A percentile compares a stretch with the other conserved stretches of the same genome.
Conservation (phyloP, 768 basidiomycete species). For the Candolleomyces efflorescens region DNA sequence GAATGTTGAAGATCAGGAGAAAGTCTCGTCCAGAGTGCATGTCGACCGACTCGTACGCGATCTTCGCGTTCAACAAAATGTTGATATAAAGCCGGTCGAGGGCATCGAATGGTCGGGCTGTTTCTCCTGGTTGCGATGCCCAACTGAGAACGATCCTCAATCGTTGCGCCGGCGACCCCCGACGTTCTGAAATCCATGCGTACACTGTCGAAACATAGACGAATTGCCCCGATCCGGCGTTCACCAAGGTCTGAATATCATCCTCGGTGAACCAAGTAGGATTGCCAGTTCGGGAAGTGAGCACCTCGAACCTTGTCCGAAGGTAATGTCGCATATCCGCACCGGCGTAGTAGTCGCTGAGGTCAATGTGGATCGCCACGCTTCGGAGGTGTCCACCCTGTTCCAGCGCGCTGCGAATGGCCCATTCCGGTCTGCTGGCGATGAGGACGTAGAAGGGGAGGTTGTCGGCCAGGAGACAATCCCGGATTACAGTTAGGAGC, state of each 20-base stretch:
- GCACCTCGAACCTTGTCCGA: not conserved
- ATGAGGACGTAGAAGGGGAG: not conserved
- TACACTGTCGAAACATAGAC: slow-evolving; percentile 1
- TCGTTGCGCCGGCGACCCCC: not conserved
- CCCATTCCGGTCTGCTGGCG: slow-evolving; percentile 1
- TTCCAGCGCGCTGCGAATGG: not conserved
- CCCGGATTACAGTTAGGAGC: not conserved
- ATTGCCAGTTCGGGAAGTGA: not conserved
- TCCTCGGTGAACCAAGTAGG: not conserved
- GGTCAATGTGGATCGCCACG: not conserved
- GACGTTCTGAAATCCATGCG: not conserved
- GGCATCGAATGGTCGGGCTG: not conserved
- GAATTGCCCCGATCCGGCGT: slow-evolving; percentile 1
- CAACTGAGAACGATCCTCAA: not conserved
- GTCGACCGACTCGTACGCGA: not conserved
- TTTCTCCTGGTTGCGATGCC: not conserved
- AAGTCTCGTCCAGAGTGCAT: not conserved
- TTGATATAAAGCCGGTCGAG: not conserved
- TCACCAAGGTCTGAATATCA: not conserved
- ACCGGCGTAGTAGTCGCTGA: not conserved
- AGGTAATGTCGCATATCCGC: not conserved
- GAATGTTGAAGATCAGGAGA: not conserved
- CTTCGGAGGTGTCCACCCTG: not conserved
- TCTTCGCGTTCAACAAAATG: not conserved
- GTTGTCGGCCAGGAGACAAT: not conserved